These are phyloP conservation scores for Lentinula sp. DNA, from an alignment of 768 basidiomycete species.

Conservation along the genomic window DNA sequence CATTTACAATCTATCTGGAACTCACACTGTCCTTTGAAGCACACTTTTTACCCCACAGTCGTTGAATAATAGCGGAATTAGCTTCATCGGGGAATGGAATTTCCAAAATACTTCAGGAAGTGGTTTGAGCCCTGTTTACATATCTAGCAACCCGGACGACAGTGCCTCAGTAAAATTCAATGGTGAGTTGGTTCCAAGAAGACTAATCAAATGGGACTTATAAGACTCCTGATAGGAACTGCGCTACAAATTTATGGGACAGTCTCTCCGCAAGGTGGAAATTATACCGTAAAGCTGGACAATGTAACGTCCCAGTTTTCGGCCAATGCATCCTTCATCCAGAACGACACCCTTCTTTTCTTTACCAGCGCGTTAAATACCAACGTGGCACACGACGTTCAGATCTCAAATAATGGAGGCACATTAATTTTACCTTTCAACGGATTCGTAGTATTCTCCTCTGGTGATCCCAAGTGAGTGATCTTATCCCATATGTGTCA, in stretches of 20 bases:
- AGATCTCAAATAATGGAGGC: constrained; percentile 51
- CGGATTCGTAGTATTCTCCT: constrained; percentile 42
- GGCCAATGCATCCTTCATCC: constrained; percentile 46
- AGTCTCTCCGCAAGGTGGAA: constrained; percentile 51
- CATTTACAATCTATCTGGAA: too few species aligned
- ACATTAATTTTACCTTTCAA: constrained; percentile 42
- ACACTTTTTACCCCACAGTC: constrained; percentile 26
- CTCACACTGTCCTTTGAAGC: constrained; percentile 15
- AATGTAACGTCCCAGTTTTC: constrained; percentile 41
- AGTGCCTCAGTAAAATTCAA: constrained; percentile 18
- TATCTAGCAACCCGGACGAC: constrained; percentile 22
- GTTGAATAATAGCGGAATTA: constrained; percentile 39
- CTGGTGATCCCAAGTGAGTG: constrained; percentile 28
- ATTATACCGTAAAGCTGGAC: constrained; percentile 51
- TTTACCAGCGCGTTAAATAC: constrained; percentile 57
- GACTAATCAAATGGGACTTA: constrained; percentile 11
- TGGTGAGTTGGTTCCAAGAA: constrained; percentile 12
- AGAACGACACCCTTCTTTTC: constrained; percentile 52
- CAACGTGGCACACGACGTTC: constrained; percentile 38
- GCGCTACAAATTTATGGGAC: constrained; percentile 56
- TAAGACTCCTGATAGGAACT: constrained; percentile 36
- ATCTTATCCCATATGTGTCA: neutral
- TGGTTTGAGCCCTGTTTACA: constrained; percentile 10
- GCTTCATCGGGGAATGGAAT: constrained; percentile 54
- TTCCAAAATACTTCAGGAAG: constrained; percentile 17